Evolutionary conservation across 768 basidiomycete genomes (phyloP).

Genomic region (Calocera cornea): DNA sequence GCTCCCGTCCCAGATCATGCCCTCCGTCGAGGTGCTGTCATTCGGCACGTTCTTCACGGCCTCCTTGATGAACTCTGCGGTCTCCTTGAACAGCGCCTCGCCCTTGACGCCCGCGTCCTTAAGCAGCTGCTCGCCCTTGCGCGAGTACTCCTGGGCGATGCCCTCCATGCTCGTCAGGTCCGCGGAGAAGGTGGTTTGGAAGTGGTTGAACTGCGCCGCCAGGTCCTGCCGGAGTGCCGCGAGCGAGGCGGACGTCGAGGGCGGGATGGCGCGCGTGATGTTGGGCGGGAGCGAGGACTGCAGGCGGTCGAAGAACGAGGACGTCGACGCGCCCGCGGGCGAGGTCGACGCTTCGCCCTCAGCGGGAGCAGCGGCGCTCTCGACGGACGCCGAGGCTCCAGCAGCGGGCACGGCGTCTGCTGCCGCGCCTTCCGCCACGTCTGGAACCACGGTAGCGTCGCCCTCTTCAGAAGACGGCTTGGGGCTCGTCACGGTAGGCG

Average conservation of each 20-base stretch:
- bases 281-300: constrained; percentile 65
- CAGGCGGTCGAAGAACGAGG: constrained; percentile 50
- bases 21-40: constrained; percentile 21
- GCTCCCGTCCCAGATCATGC: constrained; percentile 66
- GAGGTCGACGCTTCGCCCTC: constrained; percentile 18
- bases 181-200: constrained; percentile 25
- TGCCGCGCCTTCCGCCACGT: constrained; percentile 4
- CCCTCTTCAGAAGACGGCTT: constrained; percentile 17
- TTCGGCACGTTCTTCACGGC: constrained; percentile 81
- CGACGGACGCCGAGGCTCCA: constrained; percentile 7
- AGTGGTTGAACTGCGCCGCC: constrained; percentile 43
- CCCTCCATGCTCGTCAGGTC: constrained; percentile 37
- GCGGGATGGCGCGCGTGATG: constrained; percentile 25
- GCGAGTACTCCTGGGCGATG: constrained; percentile 66
- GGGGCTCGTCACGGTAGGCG: not conserved
- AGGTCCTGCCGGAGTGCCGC: constrained; percentile 61
- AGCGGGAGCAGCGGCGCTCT: constrained; percentile 10
- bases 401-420: not conserved
- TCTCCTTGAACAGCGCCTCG: constrained; percentile 41
- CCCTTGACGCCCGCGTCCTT: constrained; percentile 37
- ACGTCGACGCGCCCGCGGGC: constrained; percentile 21
- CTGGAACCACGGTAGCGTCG: constrained; percentile 19
- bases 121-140: constrained; percentile 52
- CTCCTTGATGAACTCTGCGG: constrained; percentile 57
- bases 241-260: constrained; percentile 13